Evolutionary conservation across 495 filamentous ascomycete genomes (phyloP), one percentile per base, ranked within the genome.

Genomic region (Aspergillus saccharolyticus): DNA sequence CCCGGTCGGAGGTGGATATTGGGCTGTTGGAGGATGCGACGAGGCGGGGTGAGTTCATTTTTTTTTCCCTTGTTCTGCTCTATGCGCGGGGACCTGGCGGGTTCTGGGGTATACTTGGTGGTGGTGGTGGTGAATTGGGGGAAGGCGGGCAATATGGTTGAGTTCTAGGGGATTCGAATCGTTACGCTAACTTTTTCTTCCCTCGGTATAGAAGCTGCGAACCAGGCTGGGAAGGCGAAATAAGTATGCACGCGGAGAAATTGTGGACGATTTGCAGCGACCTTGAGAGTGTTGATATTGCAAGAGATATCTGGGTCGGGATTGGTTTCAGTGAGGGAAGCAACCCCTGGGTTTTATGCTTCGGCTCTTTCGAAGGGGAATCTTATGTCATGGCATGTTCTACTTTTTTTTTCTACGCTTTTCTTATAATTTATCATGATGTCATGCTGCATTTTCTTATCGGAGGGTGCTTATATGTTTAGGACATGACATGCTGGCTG

Each of bases 1-100:
- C 94, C 0, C 83, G 85, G n/a, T 83, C 78, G 25, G 88, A 89
- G 44, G 92, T 98, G 21, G 94, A 98, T 70, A 87, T 91, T 14
- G 88, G 87, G 25, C 72, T 99, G 62, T 73, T 99, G 66, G 94
- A 97, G 79, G 94, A 99, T 83, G 92, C 92, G 20, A 96, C 92
- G 52, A 83, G 92, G 72, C 85, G 93, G 85, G 94, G 91, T 96
- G 64, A 62, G 83, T 78, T n/a, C n/a, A n/a, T n/a, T n/a, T 9
- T 28, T 21, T 45, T 9, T 42, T 22, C 24, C 53, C 16, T 2
- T 24, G 16, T 53, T 42, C 54, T 17, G 14, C 17, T 28, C 9
- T n/a, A n/a, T n/a, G n/a, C n/a, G 25, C 25, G 25, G 25, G 25
- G 9, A 9, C 9, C 33, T 20, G 22, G 3, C n/a, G 39, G n/a